phyloP scores from a whole-genome alignment of 352 stramenopile genomes.

The Pythium myriotylum region DNA sequence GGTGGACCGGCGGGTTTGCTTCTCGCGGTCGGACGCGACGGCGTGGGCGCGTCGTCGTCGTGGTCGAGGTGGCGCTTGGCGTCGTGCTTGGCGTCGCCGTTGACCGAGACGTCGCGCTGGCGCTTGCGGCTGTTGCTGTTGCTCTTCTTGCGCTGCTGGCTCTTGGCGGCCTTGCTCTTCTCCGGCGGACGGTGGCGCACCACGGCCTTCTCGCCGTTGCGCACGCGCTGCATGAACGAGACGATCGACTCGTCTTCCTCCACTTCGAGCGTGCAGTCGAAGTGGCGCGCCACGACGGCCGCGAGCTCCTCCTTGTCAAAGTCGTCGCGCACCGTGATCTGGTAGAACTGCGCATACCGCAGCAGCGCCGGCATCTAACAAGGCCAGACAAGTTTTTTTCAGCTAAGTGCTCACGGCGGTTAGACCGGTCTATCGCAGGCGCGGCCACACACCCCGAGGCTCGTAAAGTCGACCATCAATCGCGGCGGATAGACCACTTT shows the following conservation, averaged over 20 bases:
- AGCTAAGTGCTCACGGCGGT: background rate
- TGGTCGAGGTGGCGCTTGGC: background rate
- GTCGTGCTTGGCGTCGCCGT: slow-evolving; percentile 12
- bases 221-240: slow-evolving; percentile 81
- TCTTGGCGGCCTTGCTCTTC: slow-evolving; percentile 70
- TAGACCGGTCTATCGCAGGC: background rate
- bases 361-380: slow-evolving; percentile 68
- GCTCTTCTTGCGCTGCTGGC: slow-evolving; percentile 61
- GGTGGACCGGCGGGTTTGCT: slow-evolving; percentile 18
- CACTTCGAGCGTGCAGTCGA: slow-evolving; percentile 77
- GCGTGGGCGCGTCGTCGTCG: slow-evolving; percentile 5
- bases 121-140: slow-evolving; percentile 72
- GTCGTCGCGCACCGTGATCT: slow-evolving; percentile 63
- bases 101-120: slow-evolving; percentile 49
- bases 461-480: slow-evolving; percentile 87
- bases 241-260: slow-evolving; percentile 88
- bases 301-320: slow-evolving; percentile 73
- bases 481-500: slow-evolving; percentile 68
- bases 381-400: background rate
- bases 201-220: slow-evolving; percentile 74
- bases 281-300: slow-evolving; percentile 78
- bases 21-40: slow-evolving; percentile 8
- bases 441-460: slow-evolving; percentile 57
- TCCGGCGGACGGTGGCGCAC: slow-evolving; percentile 55
- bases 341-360: slow-evolving; percentile 82